These are phyloP conservation scores for Cercospora zeina DNA, from an alignment of 2,329 filamentous ascomycete species.

Conservation along the genomic window DNA sequence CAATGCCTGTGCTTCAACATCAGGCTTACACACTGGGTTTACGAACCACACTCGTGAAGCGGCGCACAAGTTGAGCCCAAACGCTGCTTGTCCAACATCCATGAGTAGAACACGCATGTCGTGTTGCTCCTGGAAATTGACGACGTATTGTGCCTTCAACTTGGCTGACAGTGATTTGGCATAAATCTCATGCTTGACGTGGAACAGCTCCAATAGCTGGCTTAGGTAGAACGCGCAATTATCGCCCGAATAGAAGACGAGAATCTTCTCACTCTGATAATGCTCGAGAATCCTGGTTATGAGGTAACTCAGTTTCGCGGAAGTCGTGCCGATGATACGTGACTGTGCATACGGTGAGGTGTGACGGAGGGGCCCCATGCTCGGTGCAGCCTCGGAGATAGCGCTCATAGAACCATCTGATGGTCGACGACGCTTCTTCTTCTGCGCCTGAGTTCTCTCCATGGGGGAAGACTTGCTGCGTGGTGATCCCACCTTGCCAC, in stretches of 20 bases:
- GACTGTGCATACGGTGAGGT: constrained; percentile 60
- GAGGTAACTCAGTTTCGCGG: constrained; percentile 84
- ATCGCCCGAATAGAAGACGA: constrained; percentile 89
- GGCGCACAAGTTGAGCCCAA: constrained; percentile 79
- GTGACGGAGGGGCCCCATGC: neutral
- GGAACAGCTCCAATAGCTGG: constrained; percentile 72
- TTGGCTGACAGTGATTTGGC: constrained; percentile 62
- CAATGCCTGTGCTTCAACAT: constrained; percentile 85
- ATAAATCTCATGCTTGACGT: constrained; percentile 65
- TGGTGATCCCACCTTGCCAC: neutral
- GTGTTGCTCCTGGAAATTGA: constrained; percentile 69
- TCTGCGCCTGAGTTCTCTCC: neutral
- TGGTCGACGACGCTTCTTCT: neutral
- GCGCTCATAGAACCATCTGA: neutral
- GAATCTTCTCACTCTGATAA: constrained; percentile 75
- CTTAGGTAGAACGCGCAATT: constrained; percentile 85
- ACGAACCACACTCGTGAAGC: constrained; percentile 88
- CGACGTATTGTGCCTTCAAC: constrained; percentile 72
- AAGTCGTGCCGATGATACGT: constrained; percentile 73
- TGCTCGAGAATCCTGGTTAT: constrained; percentile 69
- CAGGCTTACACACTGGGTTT: constrained; percentile 80
- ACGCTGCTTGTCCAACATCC: constrained; percentile 86
- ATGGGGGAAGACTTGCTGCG: neutral
- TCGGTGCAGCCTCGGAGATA: neutral
- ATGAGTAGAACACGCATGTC: constrained; percentile 79